These are phyloP conservation scores for Leccinum aurantiacum DNA, from an alignment of 768 basidiomycete species.

Conservation along the genomic window DNA sequence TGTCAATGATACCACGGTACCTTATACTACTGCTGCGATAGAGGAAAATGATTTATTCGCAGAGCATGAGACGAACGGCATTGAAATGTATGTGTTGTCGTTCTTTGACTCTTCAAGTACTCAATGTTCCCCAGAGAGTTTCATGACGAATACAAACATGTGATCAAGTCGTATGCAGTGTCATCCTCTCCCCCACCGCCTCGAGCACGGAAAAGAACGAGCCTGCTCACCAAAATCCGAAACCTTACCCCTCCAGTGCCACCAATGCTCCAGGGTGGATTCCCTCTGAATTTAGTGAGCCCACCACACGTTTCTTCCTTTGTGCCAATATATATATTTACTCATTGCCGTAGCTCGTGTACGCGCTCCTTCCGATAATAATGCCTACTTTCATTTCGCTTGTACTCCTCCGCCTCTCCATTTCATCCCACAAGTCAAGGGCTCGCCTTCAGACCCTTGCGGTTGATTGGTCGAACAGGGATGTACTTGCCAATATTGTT, in stretches of 20 bases:
- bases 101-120: slow-evolving; percentile 3
- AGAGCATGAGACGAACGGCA: slow-evolving; percentile 52
- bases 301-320: not conserved
- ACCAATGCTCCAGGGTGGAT: slow-evolving; percentile 55
- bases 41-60: slow-evolving; percentile 67
- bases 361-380: slow-evolving; percentile 60
- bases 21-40: slow-evolving; percentile 77
- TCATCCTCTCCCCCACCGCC: slow-evolving; percentile 45
- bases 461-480: slow-evolving; percentile 44
- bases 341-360: slow-evolving; percentile 44
- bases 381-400: slow-evolving; percentile 59
- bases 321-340: slow-evolving; percentile 1
- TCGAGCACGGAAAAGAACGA: slow-evolving; percentile 38
- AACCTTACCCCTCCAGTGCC: slow-evolving; percentile 50
- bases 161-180: slow-evolving; percentile 54
- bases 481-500: slow-evolving; percentile 57
- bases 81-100: slow-evolving; percentile 53
- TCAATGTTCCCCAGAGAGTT: slow-evolving; percentile 43
- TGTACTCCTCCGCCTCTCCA: slow-evolving; percentile 53
- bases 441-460: slow-evolving; percentile 67
- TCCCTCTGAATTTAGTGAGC: slow-evolving; percentile 73
- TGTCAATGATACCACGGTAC: slow-evolving; percentile 76
- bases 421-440: slow-evolving; percentile 59
- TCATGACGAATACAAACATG: slow-evolving; percentile 52
- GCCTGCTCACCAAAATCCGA: slow-evolving; percentile 47